Base-by-base conservation (phyloP, 2,329 filamentous ascomycete species). In the Diaporthe ilicicola region DNA sequence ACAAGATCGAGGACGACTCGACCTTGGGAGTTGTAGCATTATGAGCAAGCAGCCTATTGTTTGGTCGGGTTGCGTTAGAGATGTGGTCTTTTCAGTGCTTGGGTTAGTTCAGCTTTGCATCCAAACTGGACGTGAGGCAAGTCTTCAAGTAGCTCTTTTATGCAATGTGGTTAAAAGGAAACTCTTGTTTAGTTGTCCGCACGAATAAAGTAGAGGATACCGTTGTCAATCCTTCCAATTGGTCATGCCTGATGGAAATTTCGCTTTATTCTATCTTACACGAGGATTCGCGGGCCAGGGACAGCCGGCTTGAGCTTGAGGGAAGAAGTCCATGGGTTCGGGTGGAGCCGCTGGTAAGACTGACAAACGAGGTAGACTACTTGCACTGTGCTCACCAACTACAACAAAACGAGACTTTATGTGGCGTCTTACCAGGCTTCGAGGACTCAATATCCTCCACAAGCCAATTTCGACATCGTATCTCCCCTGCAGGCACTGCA, bases 241-340 rank as follows among this genome's bases (percentile, higher is more conserved):
- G 27, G 62, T 4, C 46, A 22, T 4, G 17, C 17, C 4, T 34
- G 32, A 34, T 4, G 32, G 32, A 34, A 34, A 34, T 4, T 9
- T 34, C 32, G 32, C 32, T 34, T 9, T 34, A 34, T 34, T 22
- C 9, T 48, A 7, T 6, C 17, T 24, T 12, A 42, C n/a, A 24
- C 4, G 56, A 22, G 17, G 42, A 22, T 42, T 46, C 34, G 27
- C 24, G 13, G 34, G 13, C 17, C 19, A 32, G 17, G 19, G 19
- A 32, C 44, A 7, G 37, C 27, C 55, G 42, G 67, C 37, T 54
- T 53, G 37, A n/a, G 67, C 37, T 54, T 53, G 37, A n/a, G 64
- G 55, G 37, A n/a, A 44, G 29, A 69, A 29, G 24, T 54, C 44
- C 5, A 37, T 44, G 29, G 69, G n/a, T n/a, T n/a, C 54, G 32